Evolutionary conservation across 1,284 basidiomycete genomes (phyloP).

Genomic region (Microbotryum lychnidis-dioicae): DNA sequence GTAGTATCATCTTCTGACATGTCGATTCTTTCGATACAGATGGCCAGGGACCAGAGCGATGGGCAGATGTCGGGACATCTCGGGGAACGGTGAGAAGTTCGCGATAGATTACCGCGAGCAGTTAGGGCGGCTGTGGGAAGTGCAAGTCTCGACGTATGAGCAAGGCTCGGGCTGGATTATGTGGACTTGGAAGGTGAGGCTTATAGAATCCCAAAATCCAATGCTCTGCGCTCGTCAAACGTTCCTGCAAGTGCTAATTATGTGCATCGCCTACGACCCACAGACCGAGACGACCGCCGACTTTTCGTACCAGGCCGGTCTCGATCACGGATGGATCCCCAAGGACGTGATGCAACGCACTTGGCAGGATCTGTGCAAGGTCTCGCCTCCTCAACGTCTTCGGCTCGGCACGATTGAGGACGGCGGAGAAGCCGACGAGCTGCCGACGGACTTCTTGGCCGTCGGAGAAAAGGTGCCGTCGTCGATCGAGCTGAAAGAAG

Average conservation of each 20-base stretch:
- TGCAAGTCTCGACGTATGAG: constrained; percentile 48
- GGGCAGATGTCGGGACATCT: constrained; percentile 63
- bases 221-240: too few relatives aligned
- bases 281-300: constrained; percentile 46
- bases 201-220: too few relatives aligned
- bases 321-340: constrained; percentile 77
- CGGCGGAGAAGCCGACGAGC: too few relatives aligned
- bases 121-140: constrained; percentile 74
- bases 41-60: constrained; percentile 40
- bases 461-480: too few relatives aligned
- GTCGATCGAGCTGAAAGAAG: too few relatives aligned
- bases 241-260: background rate
- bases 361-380: too few relatives aligned
- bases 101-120: constrained; percentile 71
- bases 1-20: too few relatives aligned
- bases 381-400: too few relatives aligned
- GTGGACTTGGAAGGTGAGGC: constrained; percentile 70
- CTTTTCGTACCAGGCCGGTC: constrained; percentile 51
- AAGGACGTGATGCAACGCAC: constrained; percentile 46
- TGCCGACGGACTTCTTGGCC: too few relatives aligned
- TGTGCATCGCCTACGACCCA: background rate
- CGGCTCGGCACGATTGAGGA: too few relatives aligned
- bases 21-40: background rate
- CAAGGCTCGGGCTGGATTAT: constrained; percentile 62
- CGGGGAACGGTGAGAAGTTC: constrained; percentile 64